Percentiles rank a stretch among this genome's conserved stretches.
Conservation (phyloP, 1,139 yeast genomes). For the Suhomyces panamericanus region DNA sequence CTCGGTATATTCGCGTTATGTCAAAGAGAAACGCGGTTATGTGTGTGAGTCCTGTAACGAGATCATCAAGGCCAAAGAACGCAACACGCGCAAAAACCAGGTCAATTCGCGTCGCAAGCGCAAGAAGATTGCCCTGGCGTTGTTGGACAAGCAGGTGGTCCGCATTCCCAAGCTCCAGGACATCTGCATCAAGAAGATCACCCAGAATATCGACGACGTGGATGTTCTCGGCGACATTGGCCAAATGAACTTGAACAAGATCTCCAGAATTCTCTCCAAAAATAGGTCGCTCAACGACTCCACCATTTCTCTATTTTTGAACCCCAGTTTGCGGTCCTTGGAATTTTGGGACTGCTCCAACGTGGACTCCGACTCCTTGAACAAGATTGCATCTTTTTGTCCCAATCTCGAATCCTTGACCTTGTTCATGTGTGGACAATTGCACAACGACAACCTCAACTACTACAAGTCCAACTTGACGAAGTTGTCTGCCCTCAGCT, state of each 20-base stretch:
- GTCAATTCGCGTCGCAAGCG: constrained; percentile 68
- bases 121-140: constrained; percentile 78
- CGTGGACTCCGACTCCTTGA: constrained; percentile 63
- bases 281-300: constrained; percentile 74
- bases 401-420: constrained; percentile 69
- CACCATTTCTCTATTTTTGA: constrained; percentile 72
- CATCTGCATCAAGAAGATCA: constrained; percentile 68
- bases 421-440: constrained; percentile 89
- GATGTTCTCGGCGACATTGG: constrained; percentile 84
- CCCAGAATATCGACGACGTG: constrained; percentile 71
- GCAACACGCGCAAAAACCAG: constrained; percentile 50
- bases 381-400: constrained; percentile 73
- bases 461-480: constrained; percentile 62
- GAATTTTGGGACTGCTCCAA: constrained; percentile 94
- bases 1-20: constrained; percentile 62
- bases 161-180: constrained; percentile 76
- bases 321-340: constrained; percentile 53
- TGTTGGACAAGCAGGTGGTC: constrained; percentile 68
- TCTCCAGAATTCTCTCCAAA: constrained; percentile 72
- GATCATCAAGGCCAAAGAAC: constrained; percentile 42
- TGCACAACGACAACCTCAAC: constrained; percentile 71
- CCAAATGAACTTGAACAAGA: constrained; percentile 54
- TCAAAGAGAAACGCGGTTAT: constrained; percentile 53
- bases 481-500: constrained; percentile 50
- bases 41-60: constrained; percentile 68